Conservation (phyloP, 2,329 filamentous ascomycete genomes). For the Aspergillus novofumigatus region DNA sequence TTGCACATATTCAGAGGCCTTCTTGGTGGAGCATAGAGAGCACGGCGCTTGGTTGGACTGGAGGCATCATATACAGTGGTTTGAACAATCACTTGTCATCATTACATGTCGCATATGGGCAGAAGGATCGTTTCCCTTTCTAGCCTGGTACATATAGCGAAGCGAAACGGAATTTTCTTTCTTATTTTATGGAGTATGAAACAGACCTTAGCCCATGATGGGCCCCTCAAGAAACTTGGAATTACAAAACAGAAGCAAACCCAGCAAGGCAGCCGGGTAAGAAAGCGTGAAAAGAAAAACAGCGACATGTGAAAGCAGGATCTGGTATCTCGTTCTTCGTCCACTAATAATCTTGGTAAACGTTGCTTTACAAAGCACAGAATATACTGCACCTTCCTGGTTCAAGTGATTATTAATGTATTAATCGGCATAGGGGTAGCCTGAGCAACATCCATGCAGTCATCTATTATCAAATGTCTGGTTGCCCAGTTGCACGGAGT, state of each 20-base stretch:
- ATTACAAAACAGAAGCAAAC: too few relatives aligned
- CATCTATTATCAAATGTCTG: too few relatives aligned
- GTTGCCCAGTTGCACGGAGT: background rate
- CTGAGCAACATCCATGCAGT: too few relatives aligned
- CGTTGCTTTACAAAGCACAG: background rate
- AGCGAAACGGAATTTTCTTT: background rate
- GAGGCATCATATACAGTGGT: background rate
- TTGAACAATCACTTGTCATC: background rate
- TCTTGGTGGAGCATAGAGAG: background rate
- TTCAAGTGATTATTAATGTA: background rate
- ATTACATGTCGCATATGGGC: background rate
- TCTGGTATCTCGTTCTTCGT: background rate
- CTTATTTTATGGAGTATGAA: background rate
- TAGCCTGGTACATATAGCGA: background rate
- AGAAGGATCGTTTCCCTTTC: constrained; percentile 1
- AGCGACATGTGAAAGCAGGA: background rate
- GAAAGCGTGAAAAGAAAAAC: background rate
- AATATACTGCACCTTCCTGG: too few relatives aligned
- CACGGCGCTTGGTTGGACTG: background rate
- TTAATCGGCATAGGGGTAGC: background rate
- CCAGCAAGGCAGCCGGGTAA: background rate
- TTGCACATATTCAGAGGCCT: constrained; percentile 1
- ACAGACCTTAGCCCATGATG: background rate
- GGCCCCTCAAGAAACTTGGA: too few relatives aligned
- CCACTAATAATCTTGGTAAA: too few relatives aligned